Conservation (phyloP, 2,329 filamentous ascomycete genomes). For the Sphaerulina musiva region DNA sequence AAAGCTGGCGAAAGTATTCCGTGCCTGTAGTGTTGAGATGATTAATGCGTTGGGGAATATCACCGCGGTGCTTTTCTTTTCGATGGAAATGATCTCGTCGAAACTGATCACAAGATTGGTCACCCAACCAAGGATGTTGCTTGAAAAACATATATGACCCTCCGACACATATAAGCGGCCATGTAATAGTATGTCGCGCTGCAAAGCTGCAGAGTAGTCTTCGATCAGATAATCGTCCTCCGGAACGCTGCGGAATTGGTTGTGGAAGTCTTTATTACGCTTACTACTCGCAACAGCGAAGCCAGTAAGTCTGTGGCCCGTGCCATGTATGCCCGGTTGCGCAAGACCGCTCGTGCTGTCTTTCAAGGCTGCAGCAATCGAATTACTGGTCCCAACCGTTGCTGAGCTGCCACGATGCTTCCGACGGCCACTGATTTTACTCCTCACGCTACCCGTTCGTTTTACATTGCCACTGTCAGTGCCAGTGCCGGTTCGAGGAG, state of each 20-base stretch:
- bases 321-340: conserved; percentile 52
- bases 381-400: conserved; percentile 57
- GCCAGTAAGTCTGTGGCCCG: conserved; percentile 73
- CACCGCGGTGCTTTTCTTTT: conserved; percentile 92
- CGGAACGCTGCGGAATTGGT: conserved; percentile 88
- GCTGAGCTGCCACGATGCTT: conserved; percentile 77
- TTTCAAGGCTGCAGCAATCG: conserved; percentile 65
- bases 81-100: conserved; percentile 92
- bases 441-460: conserved; percentile 46
- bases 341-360: conserved; percentile 65
- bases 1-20: conserved; percentile 92
- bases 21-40: conserved; percentile 90
- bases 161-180: conserved; percentile 94
- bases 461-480: conserved; percentile 49
- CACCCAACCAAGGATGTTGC: conserved; percentile 97
- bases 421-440: conserved; percentile 49
- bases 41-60: conserved; percentile 97
- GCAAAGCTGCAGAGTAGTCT: conserved; percentile 93
- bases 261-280: conserved; percentile 91
- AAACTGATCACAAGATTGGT: conserved; percentile 97
- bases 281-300: conserved; percentile 96
- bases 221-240: conserved; percentile 98
- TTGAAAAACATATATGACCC: conserved; percentile 95
- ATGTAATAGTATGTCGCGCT: conserved; percentile 90
- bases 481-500: conserved; percentile 56